Conservation (phyloP, 495 filamentous ascomycete species). For the Annulohypoxylon bovei region DNA sequence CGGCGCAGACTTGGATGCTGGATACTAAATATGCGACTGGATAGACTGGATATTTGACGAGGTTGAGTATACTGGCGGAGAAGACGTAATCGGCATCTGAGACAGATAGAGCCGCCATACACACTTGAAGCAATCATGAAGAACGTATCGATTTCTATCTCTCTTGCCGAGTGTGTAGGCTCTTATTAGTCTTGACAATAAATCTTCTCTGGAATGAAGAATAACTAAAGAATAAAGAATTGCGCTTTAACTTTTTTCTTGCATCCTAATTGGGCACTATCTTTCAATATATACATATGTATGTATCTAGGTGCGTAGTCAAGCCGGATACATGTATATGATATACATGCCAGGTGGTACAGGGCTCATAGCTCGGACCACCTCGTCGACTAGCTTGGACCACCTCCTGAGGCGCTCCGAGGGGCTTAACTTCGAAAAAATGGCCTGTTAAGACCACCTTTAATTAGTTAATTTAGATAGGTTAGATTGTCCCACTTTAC, state of each 20-base stretch:
- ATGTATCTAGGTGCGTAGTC: no score
- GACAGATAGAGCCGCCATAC: constrained; percentile 56
- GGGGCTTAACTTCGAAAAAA: no score
- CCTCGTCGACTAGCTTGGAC: no score
- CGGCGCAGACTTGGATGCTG: constrained; percentile 22
- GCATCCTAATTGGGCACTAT: constrained; percentile 19
- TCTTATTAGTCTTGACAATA: neutral
- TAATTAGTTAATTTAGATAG: no score
- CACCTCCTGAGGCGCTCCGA: no score
- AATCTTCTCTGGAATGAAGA: no score
- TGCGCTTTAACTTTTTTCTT: constrained; percentile 1
- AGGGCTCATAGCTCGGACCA: no score
- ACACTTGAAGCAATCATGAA: constrained; percentile 57
- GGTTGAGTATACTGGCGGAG: constrained; percentile 26
- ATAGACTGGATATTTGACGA: constrained; percentile 11
- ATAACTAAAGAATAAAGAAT: neutral
- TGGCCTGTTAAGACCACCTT: no score
- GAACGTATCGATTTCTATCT: neutral
- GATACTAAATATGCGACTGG: constrained; percentile 10
- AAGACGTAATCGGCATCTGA: constrained; percentile 58
- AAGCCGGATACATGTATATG: no score
- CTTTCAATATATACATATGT: neutral
- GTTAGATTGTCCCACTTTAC: no score
- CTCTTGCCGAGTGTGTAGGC: neutral
- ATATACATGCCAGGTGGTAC: no score